Evolutionary conservation across 139 green algal genomes (phyloP).

Genomic region (Haematococcus sp.): DNA sequence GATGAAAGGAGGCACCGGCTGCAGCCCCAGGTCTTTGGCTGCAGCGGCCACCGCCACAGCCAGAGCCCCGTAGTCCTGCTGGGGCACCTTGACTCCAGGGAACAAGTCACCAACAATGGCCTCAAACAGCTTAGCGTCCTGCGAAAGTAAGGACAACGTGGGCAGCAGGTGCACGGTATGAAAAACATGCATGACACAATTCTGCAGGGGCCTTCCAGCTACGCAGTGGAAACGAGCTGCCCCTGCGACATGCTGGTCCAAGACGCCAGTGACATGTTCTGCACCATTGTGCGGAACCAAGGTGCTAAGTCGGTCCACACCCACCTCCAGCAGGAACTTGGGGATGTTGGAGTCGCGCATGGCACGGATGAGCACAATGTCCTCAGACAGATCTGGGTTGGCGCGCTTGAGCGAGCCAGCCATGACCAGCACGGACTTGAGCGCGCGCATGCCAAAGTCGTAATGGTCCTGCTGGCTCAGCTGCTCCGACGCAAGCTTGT

Average conservation of each 20-base stretch:
- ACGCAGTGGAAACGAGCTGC: too few relatives aligned
- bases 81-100: slow-evolving; percentile 48
- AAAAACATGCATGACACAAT: too few relatives aligned
- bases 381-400: slow-evolving; percentile 52
- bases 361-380: slow-evolving; percentile 69
- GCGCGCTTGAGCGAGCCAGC: slow-evolving; percentile 69
- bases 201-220: too few relatives aligned
- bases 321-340: slow-evolving; percentile 67
- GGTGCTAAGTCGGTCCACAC: background rate
- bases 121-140: slow-evolving; percentile 70
- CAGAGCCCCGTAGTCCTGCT: slow-evolving; percentile 12
- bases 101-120: slow-evolving; percentile 83
- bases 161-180: background rate
- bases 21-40: slow-evolving; percentile 1
- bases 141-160: background rate
- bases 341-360: slow-evolving; percentile 79
- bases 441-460: slow-evolving; percentile 87
- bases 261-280: too few relatives aligned
- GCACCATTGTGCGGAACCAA: too few relatives aligned
- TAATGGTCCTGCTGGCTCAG: slow-evolving; percentile 67
- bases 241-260: too few relatives aligned
- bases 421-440: slow-evolving; percentile 83
- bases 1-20: slow-evolving; percentile 30
- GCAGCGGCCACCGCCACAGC: background rate
- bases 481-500: slow-evolving; percentile 74